Evolutionary conservation across 495 filamentous ascomycete species (phyloP), one percentile per base, ranked within the genome.

Genomic region (Annulohypoxylon bovei): DNA sequence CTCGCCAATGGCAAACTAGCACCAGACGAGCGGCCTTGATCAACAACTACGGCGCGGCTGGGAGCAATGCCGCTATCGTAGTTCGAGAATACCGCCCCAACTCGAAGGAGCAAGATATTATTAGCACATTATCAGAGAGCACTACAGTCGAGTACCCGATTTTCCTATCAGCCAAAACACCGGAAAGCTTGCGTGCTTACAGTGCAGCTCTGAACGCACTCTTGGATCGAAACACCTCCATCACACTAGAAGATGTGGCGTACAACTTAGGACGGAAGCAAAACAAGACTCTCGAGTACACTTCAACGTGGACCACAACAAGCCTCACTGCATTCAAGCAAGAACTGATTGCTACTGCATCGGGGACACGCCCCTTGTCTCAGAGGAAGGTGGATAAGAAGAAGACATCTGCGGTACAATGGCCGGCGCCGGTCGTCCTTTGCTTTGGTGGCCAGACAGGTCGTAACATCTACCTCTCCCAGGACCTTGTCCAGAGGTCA

Each of bases 381-480:
- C 62, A 57, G 53, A 35, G 62, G 3, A 65, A 39, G 1, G 22
- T 57, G 2, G 61, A 64, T 22, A 65, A 49, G 53, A 65, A 65
- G 30, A 65, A 65, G 32, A 40, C 62, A n/a, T 14, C 52, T n/a
- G 9, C 39, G 14, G 11, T 27, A 1, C 62, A 23, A 14, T 65
- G 62, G 62, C 62, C 62, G 18, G 20, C 47, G 42, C 81, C 84
- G 0, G 75, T 86, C 0, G 68, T 88, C 6, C 69, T 88, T 0
- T 84, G 81, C 61, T 87, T 88, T 39, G 83, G 85, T 3, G 85
- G 85, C 6, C 86, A 88, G 67, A 71, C 80, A 0, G 81, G 79
- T 0, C 79, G 46, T 0, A 82, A 53, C 33, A 68, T 86, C 1
- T 82, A 82, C 0, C 63, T 88, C 0, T 71, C 80, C 39, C 68